A percentile compares a stretch with the other conserved stretches of the same genome.
These are phyloP conservation scores for Paramecium tetraurelia DNA, from an alignment of 73 alveolate species.

Conservation along the genomic window DNA sequence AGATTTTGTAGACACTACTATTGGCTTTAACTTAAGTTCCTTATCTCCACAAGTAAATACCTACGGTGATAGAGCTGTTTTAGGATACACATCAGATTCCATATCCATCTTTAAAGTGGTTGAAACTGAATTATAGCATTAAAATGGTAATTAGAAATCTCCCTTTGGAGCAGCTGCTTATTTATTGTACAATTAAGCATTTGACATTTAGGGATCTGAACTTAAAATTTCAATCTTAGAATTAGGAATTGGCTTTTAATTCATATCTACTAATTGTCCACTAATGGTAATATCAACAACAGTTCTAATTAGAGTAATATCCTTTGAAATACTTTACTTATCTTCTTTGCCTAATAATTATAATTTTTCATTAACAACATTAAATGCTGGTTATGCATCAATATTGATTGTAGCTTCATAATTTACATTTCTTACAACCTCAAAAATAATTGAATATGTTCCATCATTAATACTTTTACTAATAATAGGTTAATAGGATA, in stretches of 20 bases:
- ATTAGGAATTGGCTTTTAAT: background rate
- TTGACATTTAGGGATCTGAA: background rate
- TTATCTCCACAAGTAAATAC: slow-evolving; percentile 7
- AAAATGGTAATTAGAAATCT: background rate
- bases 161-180: background rate
- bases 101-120: slow-evolving; percentile 12
- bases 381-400: slow-evolving; percentile 14
- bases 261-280: background rate
- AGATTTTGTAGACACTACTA: background rate
- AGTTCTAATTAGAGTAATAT: background rate
- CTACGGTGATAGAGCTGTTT: background rate
- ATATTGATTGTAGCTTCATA: slow-evolving; percentile 26
- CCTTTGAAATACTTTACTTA: background rate
- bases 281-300: background rate
- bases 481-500: background rate
- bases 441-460: background rate
- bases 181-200: background rate
- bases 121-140: background rate
- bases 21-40: background rate
- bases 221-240: background rate
- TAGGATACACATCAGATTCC: slow-evolving; percentile 4
- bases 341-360: background rate
- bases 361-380: background rate
- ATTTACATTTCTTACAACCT: background rate
- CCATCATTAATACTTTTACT: background rate